Base-by-base conservation (phyloP, 805 yeast genomes). In the Candida mattraensis region DNA sequence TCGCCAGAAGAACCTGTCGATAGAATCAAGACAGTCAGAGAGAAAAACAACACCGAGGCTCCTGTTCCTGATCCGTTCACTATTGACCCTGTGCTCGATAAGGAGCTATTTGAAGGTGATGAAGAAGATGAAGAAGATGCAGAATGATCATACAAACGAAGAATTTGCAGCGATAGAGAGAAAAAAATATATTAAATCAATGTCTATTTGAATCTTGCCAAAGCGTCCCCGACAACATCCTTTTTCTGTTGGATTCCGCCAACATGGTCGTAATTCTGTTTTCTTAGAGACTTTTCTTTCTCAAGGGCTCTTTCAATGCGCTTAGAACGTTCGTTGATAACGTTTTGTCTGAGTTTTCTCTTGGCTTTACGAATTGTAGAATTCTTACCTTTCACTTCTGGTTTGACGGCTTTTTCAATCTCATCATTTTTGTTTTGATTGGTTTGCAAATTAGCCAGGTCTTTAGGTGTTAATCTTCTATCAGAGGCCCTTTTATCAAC, bases 341-440 rank as follows among this genome's bases (percentile, higher is more conserved):
- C 89, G 55, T 88, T 88, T 58, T 76, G 79, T 37, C 81, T 79
- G 72, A 83, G 84, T 74, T 86, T 89, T 59, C 95, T 79, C 62
- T 85, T 65, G 58, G 80, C 80, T 36, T 80, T 75, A 57, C 96
- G 80, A 42, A 91, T 64, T 2, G 88, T 80, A 7, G 97, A 87
- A 63, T 88, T 87, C 61, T 84, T 84, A 30, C 87, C 84, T 55
- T 78, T 79, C 24, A 79, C 80, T 19, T 79, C 80, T 2, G 95
- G 85, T 45, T 75, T 76, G 11, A 83, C 66, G 39, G 69, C 71
- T 40, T 78, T 70, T 44, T 80, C 78, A 21, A 66, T 70, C 15
- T 70, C 73, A 24, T 65, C 68, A 4, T 50, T 13, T 61, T 68
- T 27, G 64, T 65, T 13, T 52, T 45, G 37, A 58, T 27, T 21